phyloP scores from a whole-genome alignment of 2,329 filamentous ascomycete genomes.

The Emergomyces orientalis region DNA sequence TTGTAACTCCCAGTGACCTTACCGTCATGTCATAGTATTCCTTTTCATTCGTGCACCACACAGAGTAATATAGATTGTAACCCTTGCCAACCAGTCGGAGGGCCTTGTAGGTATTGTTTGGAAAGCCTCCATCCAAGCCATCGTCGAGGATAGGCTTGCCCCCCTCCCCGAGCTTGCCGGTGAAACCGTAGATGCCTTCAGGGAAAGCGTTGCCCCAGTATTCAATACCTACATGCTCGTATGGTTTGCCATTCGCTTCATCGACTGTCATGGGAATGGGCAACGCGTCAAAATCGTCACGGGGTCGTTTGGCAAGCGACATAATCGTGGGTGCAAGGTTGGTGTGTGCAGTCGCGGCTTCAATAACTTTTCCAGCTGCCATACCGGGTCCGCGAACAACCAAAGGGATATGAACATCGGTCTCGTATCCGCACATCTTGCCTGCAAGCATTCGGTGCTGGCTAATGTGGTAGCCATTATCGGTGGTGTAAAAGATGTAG shows the following conservation, averaged over 20 bases:
- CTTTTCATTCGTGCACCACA: slow-evolving; percentile 60
- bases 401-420: slow-evolving; percentile 52
- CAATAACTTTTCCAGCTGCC: slow-evolving; percentile 31
- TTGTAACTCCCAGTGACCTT: slow-evolving; percentile 19
- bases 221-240: slow-evolving; percentile 52
- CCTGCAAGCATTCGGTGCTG: slow-evolving; percentile 51
- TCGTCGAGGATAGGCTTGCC: slow-evolving; percentile 38
- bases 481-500: slow-evolving; percentile 52
- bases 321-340: slow-evolving; percentile 56
- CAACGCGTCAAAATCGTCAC: slow-evolving; percentile 49
- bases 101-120: slow-evolving; percentile 44
- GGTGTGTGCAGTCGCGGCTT: slow-evolving; percentile 52
- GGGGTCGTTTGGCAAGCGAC: slow-evolving; percentile 24
- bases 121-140: too few relatives aligned
- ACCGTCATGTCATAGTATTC: slow-evolving; percentile 57
- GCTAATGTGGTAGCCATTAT: slow-evolving; percentile 54
- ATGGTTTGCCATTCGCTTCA: slow-evolving; percentile 22
- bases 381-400: slow-evolving; percentile 52
- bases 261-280: slow-evolving; percentile 39
- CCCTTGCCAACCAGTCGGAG: slow-evolving; percentile 45
- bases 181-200: slow-evolving; percentile 16
- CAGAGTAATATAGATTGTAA: slow-evolving; percentile 56
- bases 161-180: slow-evolving; percentile 10
- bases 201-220: slow-evolving; percentile 42
- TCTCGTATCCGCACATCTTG: slow-evolving; percentile 50